Conservation (phyloP, 257 asterid genomes). For the Thymus quinquecostatus region DNA sequence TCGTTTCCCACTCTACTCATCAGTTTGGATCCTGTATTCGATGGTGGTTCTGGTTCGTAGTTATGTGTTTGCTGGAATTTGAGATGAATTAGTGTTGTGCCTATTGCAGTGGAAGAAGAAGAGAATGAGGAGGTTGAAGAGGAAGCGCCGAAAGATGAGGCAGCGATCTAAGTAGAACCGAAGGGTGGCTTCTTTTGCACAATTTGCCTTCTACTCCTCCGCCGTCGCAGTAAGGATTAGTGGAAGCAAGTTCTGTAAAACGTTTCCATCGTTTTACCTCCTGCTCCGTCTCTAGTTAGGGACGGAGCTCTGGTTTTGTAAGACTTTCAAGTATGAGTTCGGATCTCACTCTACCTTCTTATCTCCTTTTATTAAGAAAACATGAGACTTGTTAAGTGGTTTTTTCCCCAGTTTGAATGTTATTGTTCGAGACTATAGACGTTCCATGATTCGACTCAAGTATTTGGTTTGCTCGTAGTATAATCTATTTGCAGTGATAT, state of each 20-base stretch:
- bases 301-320: background rate
- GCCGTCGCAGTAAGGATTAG: background rate
- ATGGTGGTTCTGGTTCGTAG: too few relatives aligned
- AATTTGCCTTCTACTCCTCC: background rate
- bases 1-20: too few relatives aligned
- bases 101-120: slow-evolving; percentile 59
- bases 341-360: background rate
- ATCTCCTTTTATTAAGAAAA: background rate
- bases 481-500: too few relatives aligned
- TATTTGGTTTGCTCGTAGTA: too few relatives aligned
- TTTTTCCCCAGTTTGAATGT: background rate
- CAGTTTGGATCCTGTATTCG: background rate
- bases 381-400: background rate
- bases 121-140: slow-evolving; percentile 68
- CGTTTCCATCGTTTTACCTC: background rate
- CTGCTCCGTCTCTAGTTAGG: background rate
- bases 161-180: slow-evolving; percentile 53
- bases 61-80: background rate
- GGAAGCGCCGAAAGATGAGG: slow-evolving; percentile 70
- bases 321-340: background rate
- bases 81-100: background rate
- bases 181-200: slow-evolving; percentile 7
- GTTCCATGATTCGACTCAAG: too few relatives aligned
- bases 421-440: background rate
- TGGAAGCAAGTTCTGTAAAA: background rate